phyloP scores from a whole-genome alignment of 257 asterid species.

The Nicotiana benthamiana region DNA sequence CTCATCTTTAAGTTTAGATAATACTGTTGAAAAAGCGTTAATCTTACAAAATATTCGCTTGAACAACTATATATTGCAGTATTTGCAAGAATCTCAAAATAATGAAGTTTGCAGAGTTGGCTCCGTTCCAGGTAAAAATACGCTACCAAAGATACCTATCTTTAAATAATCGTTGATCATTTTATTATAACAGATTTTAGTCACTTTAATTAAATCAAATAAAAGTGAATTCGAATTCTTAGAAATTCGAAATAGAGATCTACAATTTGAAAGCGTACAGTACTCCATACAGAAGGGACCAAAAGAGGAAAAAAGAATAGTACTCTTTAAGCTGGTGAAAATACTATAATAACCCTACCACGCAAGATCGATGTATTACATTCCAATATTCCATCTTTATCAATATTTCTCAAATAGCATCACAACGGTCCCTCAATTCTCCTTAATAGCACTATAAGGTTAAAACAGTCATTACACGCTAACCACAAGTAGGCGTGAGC shows the following conservation, averaged over 20 bases:
- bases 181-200: too few species aligned
- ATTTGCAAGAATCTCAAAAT: too few species aligned
- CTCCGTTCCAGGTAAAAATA: too few species aligned
- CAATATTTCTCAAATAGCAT: constrained; percentile 29
- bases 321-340: not conserved
- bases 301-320: not conserved
- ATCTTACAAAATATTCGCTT: too few species aligned
- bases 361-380: constrained; percentile 22
- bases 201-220: too few species aligned
- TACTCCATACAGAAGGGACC: not conserved
- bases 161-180: too few species aligned
- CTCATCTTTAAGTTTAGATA: too few species aligned
- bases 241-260: not conserved
- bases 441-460: constrained; percentile 39
- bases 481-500: constrained; percentile 4
- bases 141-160: too few species aligned
- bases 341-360: constrained; percentile 19
- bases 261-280: not conserved
- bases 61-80: too few species aligned
- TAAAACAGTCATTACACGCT: constrained; percentile 33
- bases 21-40: too few species aligned
- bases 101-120: too few species aligned
- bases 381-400: constrained; percentile 22
- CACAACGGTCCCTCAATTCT: constrained; percentile 34
- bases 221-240: not conserved